phyloP scores from a whole-genome alignment of 441 rosid genomes.

The Euphorbia schlechtendalii region DNA sequence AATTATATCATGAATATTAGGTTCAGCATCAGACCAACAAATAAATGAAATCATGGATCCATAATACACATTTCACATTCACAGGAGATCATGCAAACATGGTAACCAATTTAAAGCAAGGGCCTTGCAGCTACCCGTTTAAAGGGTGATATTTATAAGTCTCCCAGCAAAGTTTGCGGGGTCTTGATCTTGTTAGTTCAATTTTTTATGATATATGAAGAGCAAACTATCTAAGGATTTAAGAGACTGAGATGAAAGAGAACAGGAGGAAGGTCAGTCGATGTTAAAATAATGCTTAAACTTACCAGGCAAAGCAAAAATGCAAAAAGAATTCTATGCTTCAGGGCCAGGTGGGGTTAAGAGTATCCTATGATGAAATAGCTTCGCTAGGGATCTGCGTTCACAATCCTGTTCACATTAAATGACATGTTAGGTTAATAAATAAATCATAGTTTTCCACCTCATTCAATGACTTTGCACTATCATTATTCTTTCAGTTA shows the following conservation, averaged over 20 bases:
- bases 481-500: not conserved
- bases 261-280: not conserved
- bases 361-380: conserved; percentile 52
- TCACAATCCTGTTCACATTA: conserved; percentile 74
- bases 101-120: not conserved
- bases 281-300: not conserved
- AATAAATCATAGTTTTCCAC: not conserved
- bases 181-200: not conserved
- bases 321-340: conserved; percentile 4
- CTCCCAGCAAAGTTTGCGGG: not conserved
- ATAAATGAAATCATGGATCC: not conserved
- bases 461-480: not conserved
- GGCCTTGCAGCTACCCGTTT: not conserved
- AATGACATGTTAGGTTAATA: conserved; percentile 3
- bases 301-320: conserved; percentile 18
- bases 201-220: not conserved
- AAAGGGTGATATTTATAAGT: not conserved
- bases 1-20: not conserved
- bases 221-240: not conserved
- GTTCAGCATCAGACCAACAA: not conserved
- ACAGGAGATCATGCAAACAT: not conserved
- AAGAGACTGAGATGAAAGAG: not conserved
- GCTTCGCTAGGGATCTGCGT: conserved; percentile 63
- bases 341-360: conserved; percentile 33
- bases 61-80: not conserved